Evolutionary conservation across 163 green algal species (phyloP).

Genomic region (Scenedesmus sp.): DNA sequence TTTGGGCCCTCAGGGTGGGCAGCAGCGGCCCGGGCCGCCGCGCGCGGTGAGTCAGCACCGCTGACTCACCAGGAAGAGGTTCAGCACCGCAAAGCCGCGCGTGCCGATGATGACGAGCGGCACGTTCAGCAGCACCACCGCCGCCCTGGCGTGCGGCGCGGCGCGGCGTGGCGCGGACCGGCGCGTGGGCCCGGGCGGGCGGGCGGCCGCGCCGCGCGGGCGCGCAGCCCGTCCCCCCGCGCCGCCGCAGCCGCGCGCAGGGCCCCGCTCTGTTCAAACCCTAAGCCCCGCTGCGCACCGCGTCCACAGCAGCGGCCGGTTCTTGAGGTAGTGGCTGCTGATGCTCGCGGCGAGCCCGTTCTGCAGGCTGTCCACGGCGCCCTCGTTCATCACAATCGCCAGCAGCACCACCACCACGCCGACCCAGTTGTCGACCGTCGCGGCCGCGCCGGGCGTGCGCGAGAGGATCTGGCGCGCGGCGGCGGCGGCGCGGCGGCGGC

Average conservation of each 20-base stretch:
- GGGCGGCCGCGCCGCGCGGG: too few species aligned
- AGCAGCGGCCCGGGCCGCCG: conserved; percentile 31
- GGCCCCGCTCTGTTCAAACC: too few species aligned
- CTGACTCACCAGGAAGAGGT: conserved; percentile 72
- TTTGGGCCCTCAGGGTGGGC: too few species aligned
- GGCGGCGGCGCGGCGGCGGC: neutral
- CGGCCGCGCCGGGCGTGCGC: neutral
- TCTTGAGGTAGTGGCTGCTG: conserved; percentile 57
- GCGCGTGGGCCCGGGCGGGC: too few species aligned
- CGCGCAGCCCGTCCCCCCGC: too few species aligned
- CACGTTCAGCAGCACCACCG: conserved; percentile 73
- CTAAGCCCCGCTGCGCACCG: too few species aligned
- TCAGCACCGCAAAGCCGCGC: conserved; percentile 50
- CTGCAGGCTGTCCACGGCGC: conserved; percentile 68
- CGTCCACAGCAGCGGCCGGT: conserved; percentile 49
- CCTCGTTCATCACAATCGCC: conserved; percentile 75
- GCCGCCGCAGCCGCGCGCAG: too few species aligned
- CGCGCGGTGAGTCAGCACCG: too few species aligned
- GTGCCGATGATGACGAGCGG: conserved; percentile 66
- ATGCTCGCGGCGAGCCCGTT: conserved; percentile 75
- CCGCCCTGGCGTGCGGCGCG: conserved; percentile 6
- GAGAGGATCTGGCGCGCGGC: conserved; percentile 7
- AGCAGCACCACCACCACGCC: conserved; percentile 62
- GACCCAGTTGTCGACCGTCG: conserved; percentile 65
- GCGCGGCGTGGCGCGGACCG: too few species aligned